These are phyloP conservation scores for Neofusicoccum umdonicola DNA, from an alignment of 2,329 filamentous ascomycete species.

Conservation along the genomic window DNA sequence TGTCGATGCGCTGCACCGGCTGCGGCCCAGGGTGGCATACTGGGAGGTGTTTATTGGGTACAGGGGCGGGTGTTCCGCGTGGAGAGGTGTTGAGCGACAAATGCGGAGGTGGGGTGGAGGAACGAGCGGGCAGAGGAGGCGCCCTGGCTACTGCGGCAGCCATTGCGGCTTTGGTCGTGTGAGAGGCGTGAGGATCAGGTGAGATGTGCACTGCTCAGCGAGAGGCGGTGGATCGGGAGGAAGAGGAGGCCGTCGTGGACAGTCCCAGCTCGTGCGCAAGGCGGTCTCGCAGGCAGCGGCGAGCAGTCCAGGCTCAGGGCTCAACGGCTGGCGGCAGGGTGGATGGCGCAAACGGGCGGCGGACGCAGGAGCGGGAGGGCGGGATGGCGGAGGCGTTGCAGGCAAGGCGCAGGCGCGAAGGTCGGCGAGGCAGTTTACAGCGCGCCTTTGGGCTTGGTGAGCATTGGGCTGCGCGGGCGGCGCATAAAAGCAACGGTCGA, in stretches of 20 bases:
- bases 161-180: constrained; percentile 29
- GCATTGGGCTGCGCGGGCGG: constrained; percentile 1
- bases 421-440: neutral
- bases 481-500: constrained; percentile 11
- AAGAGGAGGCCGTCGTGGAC: neutral
- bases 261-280: neutral
- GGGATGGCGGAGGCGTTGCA: neutral
- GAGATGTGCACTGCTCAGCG: neutral
- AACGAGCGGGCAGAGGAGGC: constrained; percentile 34
- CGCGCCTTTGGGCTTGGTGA: neutral
- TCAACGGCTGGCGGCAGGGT: constrained; percentile 12
- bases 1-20: constrained; percentile 44
- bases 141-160: constrained; percentile 43
- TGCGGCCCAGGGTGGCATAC: constrained; percentile 76
- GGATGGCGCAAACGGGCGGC: constrained; percentile 8
- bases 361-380: neutral
- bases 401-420: neutral
- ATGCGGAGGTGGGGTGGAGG: constrained; percentile 50
- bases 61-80: constrained; percentile 58
- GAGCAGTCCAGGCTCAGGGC: neutral
- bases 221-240: neutral
- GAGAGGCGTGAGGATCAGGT: neutral
- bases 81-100: constrained; percentile 59
- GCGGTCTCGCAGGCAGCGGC: too few relatives aligned
- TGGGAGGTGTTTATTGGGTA: constrained; percentile 88